Conservation (phyloP, 2,329 filamentous ascomycete genomes). For the Chrysosporium keratinophilum region DNA sequence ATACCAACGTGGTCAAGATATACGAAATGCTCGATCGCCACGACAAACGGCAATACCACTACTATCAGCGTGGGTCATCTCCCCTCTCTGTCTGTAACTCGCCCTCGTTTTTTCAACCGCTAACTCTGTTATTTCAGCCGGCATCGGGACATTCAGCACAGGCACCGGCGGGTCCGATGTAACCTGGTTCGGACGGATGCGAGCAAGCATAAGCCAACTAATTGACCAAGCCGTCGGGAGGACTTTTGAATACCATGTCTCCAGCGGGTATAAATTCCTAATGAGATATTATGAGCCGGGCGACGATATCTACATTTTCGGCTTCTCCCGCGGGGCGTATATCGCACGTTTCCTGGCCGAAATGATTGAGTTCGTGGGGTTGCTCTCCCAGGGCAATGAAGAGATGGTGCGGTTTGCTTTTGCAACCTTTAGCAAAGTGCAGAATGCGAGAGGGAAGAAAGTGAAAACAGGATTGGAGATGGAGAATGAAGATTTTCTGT, state of each 20-base stretch:
- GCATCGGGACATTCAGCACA: conserved; percentile 17
- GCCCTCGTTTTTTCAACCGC: not conserved
- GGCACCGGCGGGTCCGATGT: conserved; percentile 11
- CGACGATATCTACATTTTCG: conserved; percentile 47
- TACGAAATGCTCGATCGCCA: conserved; percentile 33
- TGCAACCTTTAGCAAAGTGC: conserved; percentile 24
- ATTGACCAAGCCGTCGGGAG: conserved; percentile 17
- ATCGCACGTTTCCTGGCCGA: conserved; percentile 45
- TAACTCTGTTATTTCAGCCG: conserved; percentile 12
- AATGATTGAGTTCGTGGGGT: conserved; percentile 42
- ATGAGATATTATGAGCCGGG: conserved; percentile 45
- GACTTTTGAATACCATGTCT: conserved; percentile 43
- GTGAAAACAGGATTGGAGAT: conserved; percentile 17
- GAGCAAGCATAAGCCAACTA: conserved; percentile 12
- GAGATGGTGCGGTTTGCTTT: conserved; percentile 46
- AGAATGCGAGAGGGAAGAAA: conserved; percentile 25
- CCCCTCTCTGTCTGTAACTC: too few species aligned
- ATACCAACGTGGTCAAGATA: conserved; percentile 48
- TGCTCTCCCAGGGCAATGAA: conserved; percentile 44
- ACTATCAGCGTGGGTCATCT: conserved; percentile 19
- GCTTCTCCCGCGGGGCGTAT: conserved; percentile 45
- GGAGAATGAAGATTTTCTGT: conserved; percentile 24
- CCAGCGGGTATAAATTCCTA: conserved; percentile 45
- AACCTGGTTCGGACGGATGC: conserved; percentile 13
- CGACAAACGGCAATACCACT: conserved; percentile 18